phyloP scores from a whole-genome alignment of 2,329 filamentous ascomycete species.

The Nannizziopsis arthrosporioides region DNA sequence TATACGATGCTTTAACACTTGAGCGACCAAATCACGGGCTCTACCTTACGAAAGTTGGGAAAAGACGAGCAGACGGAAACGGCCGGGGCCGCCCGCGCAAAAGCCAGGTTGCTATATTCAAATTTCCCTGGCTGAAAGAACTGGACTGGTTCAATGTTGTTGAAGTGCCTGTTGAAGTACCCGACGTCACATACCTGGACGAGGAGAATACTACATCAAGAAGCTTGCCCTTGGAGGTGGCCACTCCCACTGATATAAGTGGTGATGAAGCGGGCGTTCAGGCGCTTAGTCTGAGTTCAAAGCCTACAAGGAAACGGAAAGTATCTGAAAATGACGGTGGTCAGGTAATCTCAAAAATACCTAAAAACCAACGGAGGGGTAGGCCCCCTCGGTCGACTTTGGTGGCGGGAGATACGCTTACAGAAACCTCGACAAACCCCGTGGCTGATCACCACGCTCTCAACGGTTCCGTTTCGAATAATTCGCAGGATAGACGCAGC shows the following conservation, averaged over 20 bases:
- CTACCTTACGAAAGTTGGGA: constrained; percentile 32
- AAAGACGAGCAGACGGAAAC: constrained; percentile 29
- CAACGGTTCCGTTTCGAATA: background rate
- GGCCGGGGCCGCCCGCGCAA: constrained; percentile 28
- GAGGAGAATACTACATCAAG: no score
- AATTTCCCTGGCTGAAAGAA: constrained; percentile 23
- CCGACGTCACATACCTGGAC: no score
- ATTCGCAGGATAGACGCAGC: background rate
- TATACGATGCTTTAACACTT: constrained; percentile 29
- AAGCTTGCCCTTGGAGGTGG: no score
- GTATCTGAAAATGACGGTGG: background rate
- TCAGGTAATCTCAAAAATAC: background rate
- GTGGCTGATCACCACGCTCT: background rate
- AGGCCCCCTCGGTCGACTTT: constrained; percentile 16
- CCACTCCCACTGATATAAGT: no score
- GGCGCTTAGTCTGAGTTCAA: no score
- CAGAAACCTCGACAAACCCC: background rate
- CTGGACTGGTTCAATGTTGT: constrained; percentile 28
- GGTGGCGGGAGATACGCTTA: background rate
- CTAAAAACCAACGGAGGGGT: constrained; percentile 4
- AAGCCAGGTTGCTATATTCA: constrained; percentile 33
- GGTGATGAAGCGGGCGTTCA: no score
- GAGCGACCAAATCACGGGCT: constrained; percentile 30
- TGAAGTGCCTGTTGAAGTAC: background rate
- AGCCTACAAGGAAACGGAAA: constrained; percentile 4